Conservation (phyloP, 2,329 filamentous ascomycete genomes). For the Volutella citrinella region DNA sequence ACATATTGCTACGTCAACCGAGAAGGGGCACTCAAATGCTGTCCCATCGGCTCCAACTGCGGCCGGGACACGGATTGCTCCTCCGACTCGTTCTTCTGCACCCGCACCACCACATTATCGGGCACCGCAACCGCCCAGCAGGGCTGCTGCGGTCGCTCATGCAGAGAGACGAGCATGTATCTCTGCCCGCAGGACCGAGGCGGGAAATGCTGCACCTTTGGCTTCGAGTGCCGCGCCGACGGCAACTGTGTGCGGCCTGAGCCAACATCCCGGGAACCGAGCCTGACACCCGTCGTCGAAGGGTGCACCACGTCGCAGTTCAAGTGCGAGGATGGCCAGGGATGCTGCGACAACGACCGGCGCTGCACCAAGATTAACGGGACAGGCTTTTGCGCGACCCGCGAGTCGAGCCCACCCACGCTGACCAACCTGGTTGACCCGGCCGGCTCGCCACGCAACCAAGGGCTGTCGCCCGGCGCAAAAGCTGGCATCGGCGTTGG, state of each 20-base stretch:
- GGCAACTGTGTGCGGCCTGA: slow-evolving; percentile 34
- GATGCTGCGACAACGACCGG: slow-evolving; percentile 48
- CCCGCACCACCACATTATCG: slow-evolving; percentile 23
- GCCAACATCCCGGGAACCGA: slow-evolving; percentile 18
- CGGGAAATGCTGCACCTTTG: slow-evolving; percentile 48
- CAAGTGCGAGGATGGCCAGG: slow-evolving; percentile 41
- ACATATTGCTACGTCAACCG: slow-evolving; percentile 44
- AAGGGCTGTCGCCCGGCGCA: slow-evolving; percentile 44
- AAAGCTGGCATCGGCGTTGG: slow-evolving; percentile 58
- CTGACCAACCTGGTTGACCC: too few relatives aligned
- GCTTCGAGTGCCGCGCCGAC: slow-evolving; percentile 37
- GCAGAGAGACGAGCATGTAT: slow-evolving; percentile 40
- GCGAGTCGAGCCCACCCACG: slow-evolving; percentile 30
- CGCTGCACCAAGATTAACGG: slow-evolving; percentile 39
- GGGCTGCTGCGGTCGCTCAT: slow-evolving; percentile 40
- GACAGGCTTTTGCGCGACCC: slow-evolving; percentile 38
- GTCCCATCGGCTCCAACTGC: slow-evolving; percentile 41
- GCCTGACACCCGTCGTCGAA: slow-evolving; percentile 34
- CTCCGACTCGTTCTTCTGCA: slow-evolving; percentile 33
- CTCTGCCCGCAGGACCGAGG: slow-evolving; percentile 43
- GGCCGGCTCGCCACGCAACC: too few relatives aligned
- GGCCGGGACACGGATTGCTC: slow-evolving; percentile 33
- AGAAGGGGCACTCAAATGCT: slow-evolving; percentile 35
- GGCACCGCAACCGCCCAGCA: slow-evolving; percentile 23
- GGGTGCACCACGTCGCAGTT: slow-evolving; percentile 46